These are phyloP conservation scores for Cutaneotrichosporon sp. DNA, from an alignment of 1,284 basidiomycete genomes.

Conservation along the genomic window DNA sequence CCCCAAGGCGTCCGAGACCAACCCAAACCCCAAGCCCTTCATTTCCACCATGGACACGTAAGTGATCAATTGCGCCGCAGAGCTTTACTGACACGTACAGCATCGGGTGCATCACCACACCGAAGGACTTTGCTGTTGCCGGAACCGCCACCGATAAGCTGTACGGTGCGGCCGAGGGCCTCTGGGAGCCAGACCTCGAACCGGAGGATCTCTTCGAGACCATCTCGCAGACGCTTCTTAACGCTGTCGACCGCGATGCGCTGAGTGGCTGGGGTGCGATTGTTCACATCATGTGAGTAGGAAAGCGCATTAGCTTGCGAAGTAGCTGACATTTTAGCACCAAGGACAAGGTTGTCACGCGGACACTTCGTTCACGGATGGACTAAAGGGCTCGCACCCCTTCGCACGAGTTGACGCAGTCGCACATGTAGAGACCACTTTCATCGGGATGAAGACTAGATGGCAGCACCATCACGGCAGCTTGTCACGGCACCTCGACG, in stretches of 20 bases:
- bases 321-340: constrained; percentile 55
- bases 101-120: constrained; percentile 69
- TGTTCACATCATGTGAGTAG: constrained; percentile 86
- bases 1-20: constrained; percentile 55
- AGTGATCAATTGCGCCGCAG: constrained; percentile 13
- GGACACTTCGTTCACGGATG: constrained; percentile 84
- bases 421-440: constrained; percentile 16
- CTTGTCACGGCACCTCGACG: no score
- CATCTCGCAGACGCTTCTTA: constrained; percentile 91
- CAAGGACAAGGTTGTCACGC: constrained; percentile 76
- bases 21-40: constrained; percentile 78
- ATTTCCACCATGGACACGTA: constrained; percentile 88
- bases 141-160: constrained; percentile 91
- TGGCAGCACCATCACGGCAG: no score
- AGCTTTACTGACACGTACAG: constrained; percentile 18
- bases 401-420: background rate
- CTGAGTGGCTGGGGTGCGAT: constrained; percentile 95
- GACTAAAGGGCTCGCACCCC: constrained; percentile 54
- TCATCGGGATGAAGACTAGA: constrained; percentile 3
- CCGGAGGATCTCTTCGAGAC: constrained; percentile 98
- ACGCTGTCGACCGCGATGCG: constrained; percentile 93
- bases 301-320: background rate
- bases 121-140: constrained; percentile 86
- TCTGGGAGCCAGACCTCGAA: constrained; percentile 92
- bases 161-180: constrained; percentile 93